phyloP scores from a whole-genome alignment of 371 early-diverging fungal genomes.

The Mucor piriformis region DNA sequence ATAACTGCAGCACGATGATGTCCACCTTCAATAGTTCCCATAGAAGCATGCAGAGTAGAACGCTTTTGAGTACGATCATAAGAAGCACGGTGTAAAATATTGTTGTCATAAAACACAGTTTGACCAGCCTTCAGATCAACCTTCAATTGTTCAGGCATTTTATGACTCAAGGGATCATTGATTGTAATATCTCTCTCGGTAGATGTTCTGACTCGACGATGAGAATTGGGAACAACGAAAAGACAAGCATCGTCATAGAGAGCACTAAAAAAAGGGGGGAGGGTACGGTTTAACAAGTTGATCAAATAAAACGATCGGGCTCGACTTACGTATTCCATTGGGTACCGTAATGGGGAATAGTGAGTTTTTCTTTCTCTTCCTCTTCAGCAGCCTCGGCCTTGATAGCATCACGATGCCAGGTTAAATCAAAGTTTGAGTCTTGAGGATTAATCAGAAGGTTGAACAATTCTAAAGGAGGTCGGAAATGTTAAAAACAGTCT shows the following conservation, averaged over 20 bases:
- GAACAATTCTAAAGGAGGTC: constrained; percentile 44
- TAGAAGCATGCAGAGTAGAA: constrained; percentile 56
- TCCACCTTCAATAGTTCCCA: constrained; percentile 59
- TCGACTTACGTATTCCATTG: constrained; percentile 56
- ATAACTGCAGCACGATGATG: constrained; percentile 53
- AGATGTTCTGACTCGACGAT: constrained; percentile 49
- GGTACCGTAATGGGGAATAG: constrained; percentile 58
- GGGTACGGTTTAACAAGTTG: background rate
- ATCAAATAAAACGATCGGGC: background rate
- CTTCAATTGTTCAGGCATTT: constrained; percentile 51
- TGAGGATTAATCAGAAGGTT: constrained; percentile 58
- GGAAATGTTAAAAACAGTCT: background rate
- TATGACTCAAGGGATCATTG: constrained; percentile 51
- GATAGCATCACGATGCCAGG: constrained; percentile 61
- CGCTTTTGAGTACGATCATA: constrained; percentile 48
- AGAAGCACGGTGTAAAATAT: constrained; percentile 58
- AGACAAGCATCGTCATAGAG: constrained; percentile 59
- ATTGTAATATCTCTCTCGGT: constrained; percentile 54
- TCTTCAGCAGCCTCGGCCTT: constrained; percentile 46
- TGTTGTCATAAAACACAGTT: constrained; percentile 65
- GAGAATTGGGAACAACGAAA: constrained; percentile 54
- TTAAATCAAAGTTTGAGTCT: constrained; percentile 54
- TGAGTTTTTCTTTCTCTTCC: constrained; percentile 45
- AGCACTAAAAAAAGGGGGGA: constrained; percentile 41
- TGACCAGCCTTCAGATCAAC: constrained; percentile 57